Conservation (phyloP, 2,329 filamentous ascomycete species). For the Didymella arachidicola region DNA sequence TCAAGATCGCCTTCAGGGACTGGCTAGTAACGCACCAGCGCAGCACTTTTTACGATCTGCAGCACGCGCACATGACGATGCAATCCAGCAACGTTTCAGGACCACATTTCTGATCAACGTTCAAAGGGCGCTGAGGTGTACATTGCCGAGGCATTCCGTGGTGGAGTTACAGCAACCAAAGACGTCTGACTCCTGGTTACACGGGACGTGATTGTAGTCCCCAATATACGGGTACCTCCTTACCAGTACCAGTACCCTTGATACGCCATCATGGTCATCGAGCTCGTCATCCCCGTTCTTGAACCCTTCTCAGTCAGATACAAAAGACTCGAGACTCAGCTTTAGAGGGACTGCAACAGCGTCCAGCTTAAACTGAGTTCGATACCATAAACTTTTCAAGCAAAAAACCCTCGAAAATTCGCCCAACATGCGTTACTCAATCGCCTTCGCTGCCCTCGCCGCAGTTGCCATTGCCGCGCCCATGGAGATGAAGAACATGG, state of each 20-base stretch:
- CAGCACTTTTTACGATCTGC: neutral
- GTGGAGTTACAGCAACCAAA: neutral
- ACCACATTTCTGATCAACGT: neutral
- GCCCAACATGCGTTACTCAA: conserved; percentile 27
- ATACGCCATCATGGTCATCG: neutral
- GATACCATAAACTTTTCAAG: neutral
- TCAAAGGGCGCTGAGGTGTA: neutral
- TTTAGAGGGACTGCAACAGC: neutral
- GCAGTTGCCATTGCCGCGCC: conserved; percentile 23
- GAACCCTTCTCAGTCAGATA: neutral
- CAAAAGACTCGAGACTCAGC: conserved; percentile 1
- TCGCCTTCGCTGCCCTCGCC: conserved; percentile 23
- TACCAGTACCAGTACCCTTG: conserved; percentile 5
- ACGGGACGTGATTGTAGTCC: conserved; percentile 3
- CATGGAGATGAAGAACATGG: conserved; percentile 9
- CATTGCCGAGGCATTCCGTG: neutral
- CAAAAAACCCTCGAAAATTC: neutral
- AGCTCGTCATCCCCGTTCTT: neutral
- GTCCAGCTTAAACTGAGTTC: neutral
- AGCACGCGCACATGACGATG: neutral
- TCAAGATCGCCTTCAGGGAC: neutral
- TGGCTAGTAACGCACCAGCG: fast-evolving
- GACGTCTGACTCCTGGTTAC: neutral
- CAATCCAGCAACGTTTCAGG: neutral
- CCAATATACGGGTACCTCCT: conserved; percentile 16